Evolutionary conservation across 169 alveolate species (phyloP).

Genomic region (Perkinsus olseni): DNA sequence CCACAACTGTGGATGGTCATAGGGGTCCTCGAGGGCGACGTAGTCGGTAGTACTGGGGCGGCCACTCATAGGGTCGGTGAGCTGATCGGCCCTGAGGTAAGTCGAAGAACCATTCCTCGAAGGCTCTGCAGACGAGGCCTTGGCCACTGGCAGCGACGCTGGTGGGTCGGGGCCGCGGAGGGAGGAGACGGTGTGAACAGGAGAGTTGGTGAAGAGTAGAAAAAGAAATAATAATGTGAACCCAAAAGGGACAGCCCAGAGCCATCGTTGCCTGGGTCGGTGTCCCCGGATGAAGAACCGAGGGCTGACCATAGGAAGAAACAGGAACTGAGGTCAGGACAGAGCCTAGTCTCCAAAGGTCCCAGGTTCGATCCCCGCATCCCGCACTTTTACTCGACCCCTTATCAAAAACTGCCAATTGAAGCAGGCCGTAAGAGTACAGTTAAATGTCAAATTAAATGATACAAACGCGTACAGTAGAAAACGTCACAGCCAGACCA

Average conservation of each 20-base stretch:
- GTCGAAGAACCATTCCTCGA: not conserved
- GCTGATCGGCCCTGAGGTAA: not conserved
- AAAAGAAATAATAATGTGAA: not conserved
- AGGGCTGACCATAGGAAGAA: not conserved
- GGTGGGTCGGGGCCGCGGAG: not conserved
- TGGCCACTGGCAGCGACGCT: not conserved
- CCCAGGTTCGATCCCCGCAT: no score
- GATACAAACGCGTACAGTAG: not conserved
- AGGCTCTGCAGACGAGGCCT: not conserved
- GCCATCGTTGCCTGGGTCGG: not conserved
- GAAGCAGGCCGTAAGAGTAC: no score
- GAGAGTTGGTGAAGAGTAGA: not conserved
- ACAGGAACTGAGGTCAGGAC: not conserved
- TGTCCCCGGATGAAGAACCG: not conserved
- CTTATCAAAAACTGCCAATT: no score
- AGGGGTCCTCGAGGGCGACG: not conserved
- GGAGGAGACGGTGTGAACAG: not conserved
- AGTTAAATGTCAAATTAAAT: no score
- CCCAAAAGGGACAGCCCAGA: not conserved
- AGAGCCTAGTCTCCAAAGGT: no score
- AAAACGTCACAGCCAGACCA: not conserved
- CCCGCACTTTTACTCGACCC: no score
- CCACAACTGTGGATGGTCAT: not conserved
- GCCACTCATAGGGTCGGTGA: not conserved
- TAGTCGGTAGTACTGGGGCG: not conserved